Conservation (phyloP, 208 protist species). For the Naegleria gruberi region DNA sequence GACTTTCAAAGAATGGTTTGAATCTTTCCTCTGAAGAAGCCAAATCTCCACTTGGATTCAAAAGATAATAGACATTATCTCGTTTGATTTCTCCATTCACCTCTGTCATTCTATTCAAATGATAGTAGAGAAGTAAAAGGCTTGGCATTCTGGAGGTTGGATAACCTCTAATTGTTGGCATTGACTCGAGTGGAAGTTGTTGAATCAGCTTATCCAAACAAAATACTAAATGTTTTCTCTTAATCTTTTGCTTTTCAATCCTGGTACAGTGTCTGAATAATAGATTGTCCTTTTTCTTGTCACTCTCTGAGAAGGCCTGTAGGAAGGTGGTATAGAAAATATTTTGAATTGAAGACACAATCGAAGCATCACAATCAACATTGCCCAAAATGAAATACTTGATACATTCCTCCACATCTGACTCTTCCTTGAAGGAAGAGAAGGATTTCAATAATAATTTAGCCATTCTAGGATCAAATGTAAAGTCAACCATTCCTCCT, state of each 20-base stretch:
- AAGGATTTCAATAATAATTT: background rate
- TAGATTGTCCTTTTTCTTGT: background rate
- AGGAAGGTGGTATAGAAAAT: background rate
- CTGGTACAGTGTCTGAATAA: background rate
- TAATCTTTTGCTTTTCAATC: background rate
- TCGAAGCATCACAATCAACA: background rate
- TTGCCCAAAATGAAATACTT: background rate
- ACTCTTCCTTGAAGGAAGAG: background rate
- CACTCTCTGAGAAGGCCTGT: background rate
- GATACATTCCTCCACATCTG: background rate
- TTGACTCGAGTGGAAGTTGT: slow-evolving; percentile 36
- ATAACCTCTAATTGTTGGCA: slow-evolving; percentile 25
- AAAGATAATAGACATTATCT: background rate
- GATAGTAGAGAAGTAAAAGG: slow-evolving; percentile 24
- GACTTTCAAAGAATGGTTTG: slow-evolving; percentile 26
- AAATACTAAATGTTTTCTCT: slow-evolving; percentile 23
- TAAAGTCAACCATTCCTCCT: background rate
- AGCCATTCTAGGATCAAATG: background rate
- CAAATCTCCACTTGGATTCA: background rate
- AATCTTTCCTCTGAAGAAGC: slow-evolving; percentile 31
- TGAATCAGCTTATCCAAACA: slow-evolving; percentile 28
- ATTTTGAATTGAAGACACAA: background rate
- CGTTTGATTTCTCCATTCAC: background rate
- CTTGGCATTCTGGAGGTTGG: slow-evolving; percentile 15
- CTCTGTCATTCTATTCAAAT: background rate